Evolutionary conservation across 2,329 filamentous ascomycete genomes (phyloP), one percentile per base, ranked within the genome.

Genomic region (Pleomassaria siparia): DNA sequence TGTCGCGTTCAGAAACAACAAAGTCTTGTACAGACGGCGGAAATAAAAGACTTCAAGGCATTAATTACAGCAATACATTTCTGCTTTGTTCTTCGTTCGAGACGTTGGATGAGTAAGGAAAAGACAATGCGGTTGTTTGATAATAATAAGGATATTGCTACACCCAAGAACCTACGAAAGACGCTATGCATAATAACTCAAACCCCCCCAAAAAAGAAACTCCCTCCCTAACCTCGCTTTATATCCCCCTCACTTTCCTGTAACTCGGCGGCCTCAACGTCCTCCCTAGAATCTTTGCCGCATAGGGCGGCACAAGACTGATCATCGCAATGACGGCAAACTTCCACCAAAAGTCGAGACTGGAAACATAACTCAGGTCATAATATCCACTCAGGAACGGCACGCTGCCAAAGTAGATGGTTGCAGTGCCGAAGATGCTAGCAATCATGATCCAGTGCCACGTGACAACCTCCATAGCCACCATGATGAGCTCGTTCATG

Each of bases 401-500:
- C 16, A 97, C 78, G 30, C 84, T 90, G 2, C 84, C 89, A 21
- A 91, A 77, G 63, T 89, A 99, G n/a, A 92, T 69, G 22, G 87
- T 69, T 36, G 88, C 86, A 0, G 94, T 99, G 12, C 89, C 91
- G 5, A 96, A 64, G 51, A 97, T 87, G 56, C 81, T 86, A 43
- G 89, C 75, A 45, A 95, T 86, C 91, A 97, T 97, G 53, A 92
- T 79, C 30, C 87, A 87, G 71, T 97, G 94, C 94, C 94, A 99
- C 0, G 94, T 99, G 3, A 90, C 96, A 60, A 99, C 89, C 67
- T 96, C 89, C 49, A 95, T 89, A 3, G 91, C 92, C 2, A 97
- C 94, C 95, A 99, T 99, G 60, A 95, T 82, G 50, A 99, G 81
- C 69, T 99, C 94, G 70, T 97, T 99, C 52, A 97, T 76, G 4